Base-by-base conservation (phyloP, 2,329 filamentous ascomycete species). In the Diaporthe longicolla region DNA sequence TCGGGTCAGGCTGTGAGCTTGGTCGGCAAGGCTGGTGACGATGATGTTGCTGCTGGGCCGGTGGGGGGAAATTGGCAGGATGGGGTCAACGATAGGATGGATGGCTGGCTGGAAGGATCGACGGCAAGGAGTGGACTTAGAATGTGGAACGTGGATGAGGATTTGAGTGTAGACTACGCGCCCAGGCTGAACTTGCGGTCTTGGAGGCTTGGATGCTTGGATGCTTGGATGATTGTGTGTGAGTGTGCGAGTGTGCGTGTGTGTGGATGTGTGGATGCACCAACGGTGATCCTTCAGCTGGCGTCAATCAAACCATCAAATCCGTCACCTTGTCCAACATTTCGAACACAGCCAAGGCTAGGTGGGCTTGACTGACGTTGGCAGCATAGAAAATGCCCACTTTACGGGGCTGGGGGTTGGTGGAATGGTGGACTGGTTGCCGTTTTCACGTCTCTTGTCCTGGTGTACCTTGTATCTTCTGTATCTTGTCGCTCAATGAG, bases 361-460 rank as follows among this genome's bases (percentile, higher is more conserved):
- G 45, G 63, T 52, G 63, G 45, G n/a, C 45, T 66, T 37, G 63
- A 66, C 63, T 66, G 63, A 66, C 63, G 63, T 66, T 52, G 45
- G 29, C 45, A n/a, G 26, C 21, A 7, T 15, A 48, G 21, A 40
- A 26, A 37, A 24, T 35, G 63, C 45, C 63, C 63, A 66, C 63
- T 66, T 66, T 52, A 66, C 7, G 63, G 48, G 63, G 45, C 63
- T 66, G 63, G 63, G 29, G 19, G 19, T 24, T 29, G 15, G 4
- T 43, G 40, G 15, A 17, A 17, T 19, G 61, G 61, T 65, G 43
- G 61, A 65, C 43, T 65, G 61, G 59, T 43, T 17, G 37, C n/a
- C 37, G 59, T 32, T 15, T 26, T 63, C 40, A 45, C 45, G 59
- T 11, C 17, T 43, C 11, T 63, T 43, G 45, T 32, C 58, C 37